Conservation (phyloP, 2,329 filamentous ascomycete genomes). For the Colletotrichum sidae region DNA sequence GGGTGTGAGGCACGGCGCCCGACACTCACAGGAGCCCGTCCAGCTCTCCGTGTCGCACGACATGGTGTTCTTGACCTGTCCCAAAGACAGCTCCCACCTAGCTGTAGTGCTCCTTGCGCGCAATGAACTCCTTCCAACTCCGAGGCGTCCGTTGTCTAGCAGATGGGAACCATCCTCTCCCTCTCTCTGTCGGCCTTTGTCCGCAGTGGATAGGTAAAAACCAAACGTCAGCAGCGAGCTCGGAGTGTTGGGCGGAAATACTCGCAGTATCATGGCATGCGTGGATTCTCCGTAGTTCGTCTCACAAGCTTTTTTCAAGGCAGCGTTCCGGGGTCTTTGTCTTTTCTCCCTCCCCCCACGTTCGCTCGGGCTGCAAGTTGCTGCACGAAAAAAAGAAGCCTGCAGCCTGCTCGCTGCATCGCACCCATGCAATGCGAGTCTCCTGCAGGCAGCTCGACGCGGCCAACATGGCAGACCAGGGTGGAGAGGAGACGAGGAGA, state of each 20-base stretch:
- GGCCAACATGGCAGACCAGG: not conserved
- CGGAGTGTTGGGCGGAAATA: no score
- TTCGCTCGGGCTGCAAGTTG: constrained; percentile 19
- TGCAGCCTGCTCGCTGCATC: constrained; percentile 11
- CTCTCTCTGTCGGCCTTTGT: no score
- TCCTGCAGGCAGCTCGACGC: constrained; percentile 21
- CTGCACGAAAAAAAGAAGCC: not conserved
- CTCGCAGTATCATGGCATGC: no score
- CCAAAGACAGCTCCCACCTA: constrained; percentile 6
- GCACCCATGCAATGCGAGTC: not conserved
- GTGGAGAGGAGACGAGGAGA: no score
- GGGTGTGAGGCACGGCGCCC: constrained; percentile 14
- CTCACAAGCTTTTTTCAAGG: constrained; percentile 23
- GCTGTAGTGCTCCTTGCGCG: not conserved
- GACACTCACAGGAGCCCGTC: not conserved
- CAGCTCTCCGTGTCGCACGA: constrained; percentile 1
- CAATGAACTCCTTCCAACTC: not conserved
- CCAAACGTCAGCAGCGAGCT: not conserved
- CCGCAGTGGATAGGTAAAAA: not conserved
- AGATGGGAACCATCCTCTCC: constrained; percentile 1
- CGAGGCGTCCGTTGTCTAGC: constrained; percentile 1
- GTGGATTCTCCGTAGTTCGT: constrained; percentile 20
- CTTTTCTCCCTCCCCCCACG: constrained; percentile 15
- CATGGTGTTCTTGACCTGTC: not conserved
- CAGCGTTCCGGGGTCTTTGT: constrained; percentile 9